Percentiles rank a stretch among this genome's conserved stretches.
These are phyloP conservation scores for Trichoderma hamatum DNA, from an alignment of 2,329 filamentous ascomycete genomes.

Conservation along the genomic window DNA sequence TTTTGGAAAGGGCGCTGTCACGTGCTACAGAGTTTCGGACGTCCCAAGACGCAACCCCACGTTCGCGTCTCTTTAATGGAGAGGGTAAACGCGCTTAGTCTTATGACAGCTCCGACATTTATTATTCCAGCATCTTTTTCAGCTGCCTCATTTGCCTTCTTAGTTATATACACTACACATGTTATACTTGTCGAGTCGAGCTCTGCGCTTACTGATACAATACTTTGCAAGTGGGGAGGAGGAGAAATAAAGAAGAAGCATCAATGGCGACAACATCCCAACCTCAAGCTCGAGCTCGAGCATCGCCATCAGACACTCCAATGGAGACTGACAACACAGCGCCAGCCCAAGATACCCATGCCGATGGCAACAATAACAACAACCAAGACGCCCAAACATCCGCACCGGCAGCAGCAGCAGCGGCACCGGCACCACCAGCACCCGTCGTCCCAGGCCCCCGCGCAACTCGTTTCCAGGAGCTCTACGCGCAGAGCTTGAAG, in stretches of 20 bases:
- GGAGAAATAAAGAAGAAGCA: not conserved
- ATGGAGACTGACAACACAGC: slow-evolving; percentile 14
- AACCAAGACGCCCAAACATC: not conserved
- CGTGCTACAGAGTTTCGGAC: not conserved
- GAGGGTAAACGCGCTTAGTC: not conserved
- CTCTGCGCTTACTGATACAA: not conserved
- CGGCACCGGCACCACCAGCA: slow-evolving; percentile 40
- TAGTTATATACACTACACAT: not conserved
- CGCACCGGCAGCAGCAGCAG: slow-evolving; percentile 40
- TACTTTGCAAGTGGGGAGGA: not conserved
- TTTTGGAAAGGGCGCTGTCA: not conserved
- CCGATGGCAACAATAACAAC: not conserved
- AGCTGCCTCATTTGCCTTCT: not conserved
- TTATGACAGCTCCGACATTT: not conserved
- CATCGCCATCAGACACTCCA: slow-evolving; percentile 1
- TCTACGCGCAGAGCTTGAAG: slow-evolving; percentile 56
- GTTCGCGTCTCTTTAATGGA: slow-evolving; percentile 24
- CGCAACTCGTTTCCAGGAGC: slow-evolving; percentile 56
- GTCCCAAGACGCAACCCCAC: slow-evolving; percentile 18
- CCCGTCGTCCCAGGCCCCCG: slow-evolving; percentile 57
- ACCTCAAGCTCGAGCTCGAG: not conserved
- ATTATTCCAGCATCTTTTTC: not conserved
- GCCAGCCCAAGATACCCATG: not conserved
- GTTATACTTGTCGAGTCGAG: not conserved
- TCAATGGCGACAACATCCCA: slow-evolving; percentile 2